Evolutionary conservation across 1,139 yeast species (phyloP).

Genomic region (Zygosaccharomyces pseudobailii): DNA sequence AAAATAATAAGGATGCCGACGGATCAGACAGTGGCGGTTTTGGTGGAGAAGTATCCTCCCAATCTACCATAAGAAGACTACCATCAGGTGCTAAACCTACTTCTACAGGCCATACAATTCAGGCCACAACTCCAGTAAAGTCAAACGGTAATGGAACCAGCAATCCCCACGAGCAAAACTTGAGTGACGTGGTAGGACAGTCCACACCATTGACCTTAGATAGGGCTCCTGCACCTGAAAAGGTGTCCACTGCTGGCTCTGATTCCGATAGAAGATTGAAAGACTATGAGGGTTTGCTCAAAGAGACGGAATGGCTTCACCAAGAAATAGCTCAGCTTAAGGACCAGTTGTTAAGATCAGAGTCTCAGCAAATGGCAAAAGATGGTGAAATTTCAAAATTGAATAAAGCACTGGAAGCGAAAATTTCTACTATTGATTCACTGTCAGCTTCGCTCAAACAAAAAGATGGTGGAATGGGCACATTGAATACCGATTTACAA

Average conservation of each 20-base stretch:
- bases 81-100: slow-evolving; percentile 22
- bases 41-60: slow-evolving; percentile 6
- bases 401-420: slow-evolving; percentile 4
- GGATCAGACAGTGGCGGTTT: neutral
- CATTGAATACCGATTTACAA: slow-evolving; percentile 3
- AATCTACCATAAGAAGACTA: slow-evolving; percentile 15
- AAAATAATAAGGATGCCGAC: neutral
- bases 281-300: slow-evolving; percentile 4
- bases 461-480: slow-evolving; percentile 5
- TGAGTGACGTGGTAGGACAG: slow-evolving; percentile 19
- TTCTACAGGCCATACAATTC: slow-evolving; percentile 12
- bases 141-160: slow-evolving; percentile 5
- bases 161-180: slow-evolving; percentile 12
- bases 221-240: slow-evolving; percentile 1
- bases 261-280: neutral
- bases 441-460: slow-evolving; percentile 1
- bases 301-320: slow-evolving; percentile 9
- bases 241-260: neutral
- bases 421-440: slow-evolving; percentile 3
- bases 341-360: slow-evolving; percentile 8
- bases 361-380: slow-evolving; percentile 4
- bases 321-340: slow-evolving; percentile 15
- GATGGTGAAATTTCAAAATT: slow-evolving; percentile 5
- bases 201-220: slow-evolving; percentile 20
- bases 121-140: slow-evolving; percentile 18